phyloP scores from a whole-genome alignment of 1,284 basidiomycete genomes.

The Rhodotorula sp. region DNA sequence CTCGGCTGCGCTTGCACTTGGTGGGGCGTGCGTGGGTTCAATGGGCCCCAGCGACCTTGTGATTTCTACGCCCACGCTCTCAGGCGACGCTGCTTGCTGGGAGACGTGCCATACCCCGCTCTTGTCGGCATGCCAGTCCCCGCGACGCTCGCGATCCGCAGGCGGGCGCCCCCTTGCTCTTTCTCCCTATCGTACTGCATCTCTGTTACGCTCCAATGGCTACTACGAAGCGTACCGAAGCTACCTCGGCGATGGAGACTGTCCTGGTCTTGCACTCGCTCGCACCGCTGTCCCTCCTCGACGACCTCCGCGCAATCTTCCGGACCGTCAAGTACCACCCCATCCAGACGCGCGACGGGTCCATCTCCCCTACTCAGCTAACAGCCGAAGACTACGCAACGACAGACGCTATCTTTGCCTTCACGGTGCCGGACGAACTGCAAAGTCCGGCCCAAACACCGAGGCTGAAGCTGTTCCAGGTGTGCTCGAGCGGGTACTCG shows the following conservation, averaged over 20 bases:
- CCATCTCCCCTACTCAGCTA: not conserved
- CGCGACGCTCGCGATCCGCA: too few species aligned
- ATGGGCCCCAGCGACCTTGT: too few species aligned
- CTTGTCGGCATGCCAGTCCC: not conserved
- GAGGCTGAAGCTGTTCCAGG: constrained; percentile 19
- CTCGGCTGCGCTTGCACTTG: too few species aligned
- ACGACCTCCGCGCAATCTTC: constrained; percentile 6
- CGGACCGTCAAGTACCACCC: not conserved
- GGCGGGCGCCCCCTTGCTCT: not conserved
- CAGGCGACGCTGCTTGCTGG: not conserved
- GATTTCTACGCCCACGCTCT: too few species aligned
- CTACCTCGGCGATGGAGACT: not conserved
- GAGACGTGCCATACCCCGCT: not conserved
- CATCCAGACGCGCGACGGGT: not conserved
- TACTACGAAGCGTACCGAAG: not conserved
- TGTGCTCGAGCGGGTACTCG: constrained; percentile 9
- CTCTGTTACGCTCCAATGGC: not conserved
- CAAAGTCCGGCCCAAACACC: constrained; percentile 6
- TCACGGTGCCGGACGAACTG: constrained; percentile 9
- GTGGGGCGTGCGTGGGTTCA: too few species aligned
- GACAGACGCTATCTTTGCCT: constrained; percentile 13
- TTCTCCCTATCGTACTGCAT: not conserved
- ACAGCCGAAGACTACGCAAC: not conserved
- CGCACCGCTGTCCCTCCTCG: constrained; percentile 1
- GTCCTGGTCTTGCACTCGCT: constrained; percentile 11